Base-by-base conservation (phyloP, 352 stramenopile genomes). In the Pythium scleroteichum region DNA sequence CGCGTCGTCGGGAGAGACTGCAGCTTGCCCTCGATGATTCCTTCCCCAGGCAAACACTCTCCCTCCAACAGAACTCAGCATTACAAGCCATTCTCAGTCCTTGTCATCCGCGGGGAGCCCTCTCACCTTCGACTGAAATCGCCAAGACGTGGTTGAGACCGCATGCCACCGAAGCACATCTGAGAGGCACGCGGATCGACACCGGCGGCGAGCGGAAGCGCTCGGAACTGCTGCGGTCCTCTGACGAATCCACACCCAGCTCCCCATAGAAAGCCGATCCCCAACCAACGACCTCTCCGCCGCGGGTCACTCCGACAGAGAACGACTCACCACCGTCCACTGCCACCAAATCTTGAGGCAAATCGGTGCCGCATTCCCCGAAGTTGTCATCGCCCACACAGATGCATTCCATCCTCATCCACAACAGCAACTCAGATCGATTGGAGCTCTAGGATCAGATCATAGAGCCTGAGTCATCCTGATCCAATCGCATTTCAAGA, bases 191-290 rank as follows among this genome's bases (percentile, higher is more conserved):
- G 4, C 24, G 14, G 17, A 89, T 56, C 23, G 41, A 22, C 16
- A 23, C 50, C 4, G 62, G 53, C 16, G 38, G n/a, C 19, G 29
- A 40, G 0, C 53, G 20, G 7, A 23, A 7, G n/a, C 44, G n/a
- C 12, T 52, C 22, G n/a, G 42, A 16, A n/a, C 3, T 5, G 3
- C 3, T 8, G 1, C 2, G 17, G 4, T 27, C 29, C 1, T 62
- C 17, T 10, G 45, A 13, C 14, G 13, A 16, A 3, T 56, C 23
- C 7, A 29, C 49, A 16, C 55, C 57, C 1, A 90, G 49, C 35
- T 92, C 85, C 24, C 79, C 80, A 59, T 94, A 89, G 53, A 92
- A 90, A 16, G 67, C 68, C 13, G 53, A 64, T 7, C 85, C 85
- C 82, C 82, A 94, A 23, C 79, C 82, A 19, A 87, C 13, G 3